These are phyloP conservation scores for Chalaropsis ovoidea DNA, from an alignment of 2,329 filamentous ascomycete species.

Conservation along the genomic window DNA sequence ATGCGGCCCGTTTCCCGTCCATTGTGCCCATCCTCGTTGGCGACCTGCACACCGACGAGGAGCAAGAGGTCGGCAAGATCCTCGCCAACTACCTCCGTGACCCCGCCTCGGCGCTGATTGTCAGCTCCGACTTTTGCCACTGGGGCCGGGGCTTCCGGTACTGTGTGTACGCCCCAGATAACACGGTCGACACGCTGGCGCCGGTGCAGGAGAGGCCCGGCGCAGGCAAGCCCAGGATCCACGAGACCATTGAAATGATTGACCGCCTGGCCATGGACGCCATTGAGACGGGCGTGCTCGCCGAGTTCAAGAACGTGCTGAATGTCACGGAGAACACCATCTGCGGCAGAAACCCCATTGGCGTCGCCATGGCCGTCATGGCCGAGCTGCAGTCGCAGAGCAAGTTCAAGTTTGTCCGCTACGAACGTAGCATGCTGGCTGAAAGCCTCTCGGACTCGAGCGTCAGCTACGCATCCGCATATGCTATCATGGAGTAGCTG, in stretches of 20 bases:
- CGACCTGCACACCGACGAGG: conserved; percentile 54
- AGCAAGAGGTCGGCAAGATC: conserved; percentile 58
- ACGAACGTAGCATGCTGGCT: conserved; percentile 75
- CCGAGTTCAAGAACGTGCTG: conserved; percentile 59
- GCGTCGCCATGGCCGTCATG: conserved; percentile 79
- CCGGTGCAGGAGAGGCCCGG: conserved; percentile 30
- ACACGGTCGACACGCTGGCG: conserved; percentile 35
- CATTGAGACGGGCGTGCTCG: conserved; percentile 65
- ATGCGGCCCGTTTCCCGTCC: conserved; percentile 51
- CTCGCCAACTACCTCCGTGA: conserved; percentile 70
- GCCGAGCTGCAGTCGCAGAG: conserved; percentile 50
- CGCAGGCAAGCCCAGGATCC: conserved; percentile 46
- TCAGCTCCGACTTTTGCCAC: conserved; percentile 95
- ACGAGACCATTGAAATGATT: conserved; percentile 72
- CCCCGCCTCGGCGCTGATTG: conserved; percentile 66
- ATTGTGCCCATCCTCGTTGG: conserved; percentile 83
- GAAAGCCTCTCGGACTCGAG: conserved; percentile 61
- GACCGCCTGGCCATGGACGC: conserved; percentile 77
- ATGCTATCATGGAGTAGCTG: conserved; percentile 41
- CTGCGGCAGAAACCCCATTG: conserved; percentile 89
- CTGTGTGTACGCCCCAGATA: conserved; percentile 55
- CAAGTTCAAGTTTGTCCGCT: conserved; percentile 69
- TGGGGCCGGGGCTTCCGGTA: conserved; percentile 84
- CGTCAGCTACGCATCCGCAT: conserved; percentile 91
- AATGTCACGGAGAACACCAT: conserved; percentile 75